phyloP scores from a whole-genome alignment of 441 rosid genomes.

The Euphorbia corollata region DNA sequence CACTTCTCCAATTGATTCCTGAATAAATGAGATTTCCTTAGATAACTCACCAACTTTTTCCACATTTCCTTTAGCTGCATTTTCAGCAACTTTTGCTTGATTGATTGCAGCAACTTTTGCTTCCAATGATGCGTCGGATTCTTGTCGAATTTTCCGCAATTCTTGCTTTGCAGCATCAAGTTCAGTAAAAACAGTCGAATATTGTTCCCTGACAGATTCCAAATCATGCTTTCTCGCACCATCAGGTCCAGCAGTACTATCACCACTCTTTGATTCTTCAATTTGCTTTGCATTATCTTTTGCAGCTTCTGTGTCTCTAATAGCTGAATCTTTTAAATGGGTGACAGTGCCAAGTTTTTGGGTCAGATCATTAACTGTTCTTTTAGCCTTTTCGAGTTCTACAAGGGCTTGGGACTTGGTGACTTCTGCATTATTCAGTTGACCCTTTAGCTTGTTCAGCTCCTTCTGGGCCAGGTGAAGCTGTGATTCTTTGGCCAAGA shows the following conservation, averaged over 20 bases:
- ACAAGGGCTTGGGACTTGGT: conserved; percentile 60
- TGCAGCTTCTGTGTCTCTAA: conserved; percentile 59
- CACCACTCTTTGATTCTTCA: conserved; percentile 40
- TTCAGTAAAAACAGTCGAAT: conserved; percentile 42
- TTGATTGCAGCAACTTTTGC: conserved; percentile 50
- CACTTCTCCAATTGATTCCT: conserved; percentile 69
- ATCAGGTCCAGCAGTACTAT: conserved; percentile 29
- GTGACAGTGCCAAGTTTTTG: conserved; percentile 45
- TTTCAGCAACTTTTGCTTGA: conserved; percentile 59
- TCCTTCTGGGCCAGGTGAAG: conserved; percentile 80
- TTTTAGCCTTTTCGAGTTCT: conserved; percentile 69
- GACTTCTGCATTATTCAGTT: conserved; percentile 63
- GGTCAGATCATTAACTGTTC: conserved; percentile 57
- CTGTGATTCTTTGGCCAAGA: conserved; percentile 73
- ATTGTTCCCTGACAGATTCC: conserved; percentile 49
- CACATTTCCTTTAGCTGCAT: conserved; percentile 42
- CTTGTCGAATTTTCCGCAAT: conserved; percentile 62
- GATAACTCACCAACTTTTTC: conserved; percentile 64
- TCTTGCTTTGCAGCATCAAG: conserved; percentile 75
- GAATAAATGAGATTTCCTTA: conserved; percentile 56
- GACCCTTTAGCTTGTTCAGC: conserved; percentile 63
- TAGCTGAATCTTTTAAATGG: conserved; percentile 53
- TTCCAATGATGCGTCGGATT: conserved; percentile 44
- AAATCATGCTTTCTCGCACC: conserved; percentile 46
- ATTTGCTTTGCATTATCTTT: conserved; percentile 44